Percentiles rank a stretch among this genome's conserved stretches.
These are phyloP conservation scores for Penicillium nucicola DNA, from an alignment of 495 filamentous ascomycete species.

Conservation along the genomic window DNA sequence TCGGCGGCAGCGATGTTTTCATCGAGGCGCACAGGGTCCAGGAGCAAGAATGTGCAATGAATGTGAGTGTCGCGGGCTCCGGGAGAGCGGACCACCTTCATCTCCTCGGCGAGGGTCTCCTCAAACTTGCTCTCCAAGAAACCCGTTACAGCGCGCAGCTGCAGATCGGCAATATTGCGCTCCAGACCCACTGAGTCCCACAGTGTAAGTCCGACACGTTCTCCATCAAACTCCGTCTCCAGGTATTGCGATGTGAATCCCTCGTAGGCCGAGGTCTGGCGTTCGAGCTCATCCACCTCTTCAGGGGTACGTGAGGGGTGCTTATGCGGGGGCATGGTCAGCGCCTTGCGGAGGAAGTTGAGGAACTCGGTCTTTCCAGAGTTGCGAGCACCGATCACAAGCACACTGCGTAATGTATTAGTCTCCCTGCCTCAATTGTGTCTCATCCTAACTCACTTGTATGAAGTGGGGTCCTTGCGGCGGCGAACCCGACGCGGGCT, in stretches of 20 bases:
- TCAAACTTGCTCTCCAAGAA: conserved; percentile 99
- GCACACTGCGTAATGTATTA: conserved; percentile 60
- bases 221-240: conserved; percentile 91
- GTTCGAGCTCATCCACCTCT: conserved; percentile 42
- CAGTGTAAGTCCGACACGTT: conserved; percentile 87
- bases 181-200: conserved; percentile 96
- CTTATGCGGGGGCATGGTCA: conserved; percentile 78
- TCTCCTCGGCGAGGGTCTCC: conserved; percentile 95
- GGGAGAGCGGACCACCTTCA: conserved; percentile 91
- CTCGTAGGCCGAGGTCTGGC: conserved; percentile 45
- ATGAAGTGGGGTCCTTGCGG: conserved; percentile 94
- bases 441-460: conserved; percentile 76
- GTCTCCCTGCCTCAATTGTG: not conserved
- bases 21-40: conserved; percentile 86
- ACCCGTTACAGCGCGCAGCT: conserved; percentile 82
- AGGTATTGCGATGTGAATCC: conserved; percentile 84
- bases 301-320: conserved; percentile 52
- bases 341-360: conserved; percentile 83
- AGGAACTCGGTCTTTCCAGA: conserved; percentile 97
- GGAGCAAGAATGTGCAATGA: conserved; percentile 88
- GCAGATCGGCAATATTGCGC: conserved; percentile 88
- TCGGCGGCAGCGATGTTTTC: conserved; percentile 71
- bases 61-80: conserved; percentile 96
- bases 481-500: conserved; percentile 88
- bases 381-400: conserved; percentile 83